These are phyloP conservation scores for Exsudoporus floridanus DNA, from an alignment of 1,284 basidiomycete species.

Conservation along the genomic window DNA sequence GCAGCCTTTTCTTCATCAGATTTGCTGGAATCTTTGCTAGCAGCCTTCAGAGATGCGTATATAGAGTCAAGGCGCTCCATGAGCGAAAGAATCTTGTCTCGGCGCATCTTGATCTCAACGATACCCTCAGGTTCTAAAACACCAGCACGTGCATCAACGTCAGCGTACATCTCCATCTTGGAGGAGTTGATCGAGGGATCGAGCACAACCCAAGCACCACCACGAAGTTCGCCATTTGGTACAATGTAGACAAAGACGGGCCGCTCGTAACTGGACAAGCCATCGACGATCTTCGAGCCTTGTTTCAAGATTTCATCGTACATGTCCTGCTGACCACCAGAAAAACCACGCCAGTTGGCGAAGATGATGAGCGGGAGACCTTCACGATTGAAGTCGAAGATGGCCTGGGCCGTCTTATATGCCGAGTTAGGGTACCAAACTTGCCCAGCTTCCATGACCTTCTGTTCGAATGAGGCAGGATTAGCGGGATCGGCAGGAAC, in stretches of 20 bases:
- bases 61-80: conserved; percentile 93
- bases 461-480: conserved; percentile 94
- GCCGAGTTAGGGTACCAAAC: conserved; percentile 99
- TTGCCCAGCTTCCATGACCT: conserved; percentile 98
- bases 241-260: conserved; percentile 99
- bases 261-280: conserved; percentile 94
- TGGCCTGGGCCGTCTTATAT: conserved; percentile 99
- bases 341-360: conserved; percentile 99
- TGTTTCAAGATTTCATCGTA: conserved; percentile 94
- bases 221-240: conserved; percentile 97
- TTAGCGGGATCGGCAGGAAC: conserved; percentile 99
- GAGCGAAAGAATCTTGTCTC: conserved; percentile 84
- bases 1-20: conserved; percentile 72
- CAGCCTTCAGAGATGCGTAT: conserved; percentile 81
- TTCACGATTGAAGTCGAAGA: conserved; percentile 98
- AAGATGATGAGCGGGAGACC: conserved; percentile 97
- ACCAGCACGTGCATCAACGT: conserved; percentile 93
- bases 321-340: conserved; percentile 99
- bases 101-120: conserved; percentile 91
- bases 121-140: conserved; percentile 98
- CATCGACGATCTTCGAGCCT: conserved; percentile 97
- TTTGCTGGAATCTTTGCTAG: conserved; percentile 73
- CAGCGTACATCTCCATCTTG: conserved; percentile 99
- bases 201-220: conserved; percentile 99
- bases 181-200: conserved; percentile 96